Evolutionary conservation across 1,284 basidiomycete species (phyloP).

Genomic region (Trichosporon sp.): DNA sequence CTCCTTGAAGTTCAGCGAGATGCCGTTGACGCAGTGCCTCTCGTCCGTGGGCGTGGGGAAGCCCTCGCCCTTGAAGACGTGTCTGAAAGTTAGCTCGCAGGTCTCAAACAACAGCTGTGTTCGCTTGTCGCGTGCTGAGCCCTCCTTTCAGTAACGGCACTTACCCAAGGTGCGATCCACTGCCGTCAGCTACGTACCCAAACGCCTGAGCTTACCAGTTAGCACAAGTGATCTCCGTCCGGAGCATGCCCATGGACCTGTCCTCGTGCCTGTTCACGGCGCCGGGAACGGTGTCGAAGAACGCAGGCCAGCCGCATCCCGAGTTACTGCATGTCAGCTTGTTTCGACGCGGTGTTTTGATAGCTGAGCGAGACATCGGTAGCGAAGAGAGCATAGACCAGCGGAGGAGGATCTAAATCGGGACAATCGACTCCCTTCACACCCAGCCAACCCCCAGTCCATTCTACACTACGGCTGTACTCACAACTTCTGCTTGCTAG

Average conservation of each 20-base stretch:
- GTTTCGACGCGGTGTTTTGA: background rate
- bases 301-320: constrained; percentile 96
- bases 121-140: background rate
- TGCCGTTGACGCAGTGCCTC: constrained; percentile 78
- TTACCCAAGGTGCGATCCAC: constrained; percentile 77
- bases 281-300: constrained; percentile 89
- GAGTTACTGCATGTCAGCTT: constrained; percentile 54
- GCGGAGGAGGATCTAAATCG: background rate
- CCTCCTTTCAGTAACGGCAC: background rate
- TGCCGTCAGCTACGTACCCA: constrained; percentile 44
- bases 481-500: constrained; percentile 77
- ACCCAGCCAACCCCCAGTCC: background rate
- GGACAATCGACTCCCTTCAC: no score
- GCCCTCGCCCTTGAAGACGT: constrained; percentile 87
- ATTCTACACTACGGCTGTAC: constrained; percentile 4
- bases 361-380: background rate
- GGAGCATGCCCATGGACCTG: constrained; percentile 47
- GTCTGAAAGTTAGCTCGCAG: constrained; percentile 44
- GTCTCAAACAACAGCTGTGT: no score
- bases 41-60: constrained; percentile 36
- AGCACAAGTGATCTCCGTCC: constrained; percentile 46
- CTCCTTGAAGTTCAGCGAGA: constrained; percentile 72
- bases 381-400: background rate
- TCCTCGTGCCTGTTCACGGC: constrained; percentile 61
- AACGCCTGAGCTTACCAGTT: constrained; percentile 48